A percentile compares a stretch with the other conserved stretches of the same genome.
These are phyloP conservation scores for Wickerhamomyces sp. DNA, from an alignment of 1,139 yeast species.

Conservation along the genomic window DNA sequence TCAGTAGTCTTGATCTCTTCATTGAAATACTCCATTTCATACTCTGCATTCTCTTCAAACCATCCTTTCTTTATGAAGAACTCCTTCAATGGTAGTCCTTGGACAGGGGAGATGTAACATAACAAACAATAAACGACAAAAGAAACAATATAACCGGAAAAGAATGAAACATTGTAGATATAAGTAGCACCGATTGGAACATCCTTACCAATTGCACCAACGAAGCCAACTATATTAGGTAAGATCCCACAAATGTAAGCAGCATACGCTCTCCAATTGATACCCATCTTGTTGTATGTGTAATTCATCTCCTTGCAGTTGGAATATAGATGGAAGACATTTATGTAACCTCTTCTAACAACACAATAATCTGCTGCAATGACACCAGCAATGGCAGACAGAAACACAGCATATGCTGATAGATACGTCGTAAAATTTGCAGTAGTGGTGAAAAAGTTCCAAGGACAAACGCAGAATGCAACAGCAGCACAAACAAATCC, in stretches of 20 bases:
- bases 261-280: constrained; percentile 76
- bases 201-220: constrained; percentile 64
- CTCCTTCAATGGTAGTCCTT: constrained; percentile 49
- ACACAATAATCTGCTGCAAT: constrained; percentile 72
- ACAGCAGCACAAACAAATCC: constrained; percentile 74
- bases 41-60: constrained; percentile 54
- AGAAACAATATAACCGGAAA: constrained; percentile 66
- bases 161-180: constrained; percentile 68
- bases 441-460: constrained; percentile 75
- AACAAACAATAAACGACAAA: constrained; percentile 44
- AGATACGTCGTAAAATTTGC: constrained; percentile 78
- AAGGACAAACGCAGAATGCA: constrained; percentile 80
- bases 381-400: constrained; percentile 84
- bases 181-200: constrained; percentile 78
- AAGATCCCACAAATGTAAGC: constrained; percentile 72
- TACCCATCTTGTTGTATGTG: constrained; percentile 56
- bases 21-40: constrained; percentile 63
- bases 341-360: constrained; percentile 67
- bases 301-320: constrained; percentile 43
- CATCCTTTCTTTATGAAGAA: constrained; percentile 50
- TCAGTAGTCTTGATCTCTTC: constrained; percentile 23
- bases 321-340: constrained; percentile 59
- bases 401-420: constrained; percentile 81
- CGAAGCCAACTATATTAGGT: constrained; percentile 85
- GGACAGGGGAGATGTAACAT: constrained; percentile 51